These are phyloP conservation scores for Tuber aestivum DNA, from an alignment of 495 filamentous ascomycete genomes.

Conservation along the genomic window DNA sequence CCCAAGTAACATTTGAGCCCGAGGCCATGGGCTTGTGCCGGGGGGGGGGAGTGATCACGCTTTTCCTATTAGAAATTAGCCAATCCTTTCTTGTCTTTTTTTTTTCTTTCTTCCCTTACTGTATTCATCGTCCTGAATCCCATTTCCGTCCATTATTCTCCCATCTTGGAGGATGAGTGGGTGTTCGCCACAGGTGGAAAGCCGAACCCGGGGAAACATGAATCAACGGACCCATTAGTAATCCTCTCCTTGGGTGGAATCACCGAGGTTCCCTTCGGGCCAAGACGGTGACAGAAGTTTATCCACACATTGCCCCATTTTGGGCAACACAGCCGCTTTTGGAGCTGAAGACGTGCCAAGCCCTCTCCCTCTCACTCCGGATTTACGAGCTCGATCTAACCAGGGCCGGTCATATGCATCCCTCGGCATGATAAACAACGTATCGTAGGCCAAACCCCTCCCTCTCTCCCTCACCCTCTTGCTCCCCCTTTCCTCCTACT, in stretches of 20 bases:
- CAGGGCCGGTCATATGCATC: conserved; percentile 17
- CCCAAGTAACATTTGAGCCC: background rate
- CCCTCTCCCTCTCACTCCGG: background rate
- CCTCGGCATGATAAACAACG: conserved; percentile 50
- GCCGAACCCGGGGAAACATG: background rate
- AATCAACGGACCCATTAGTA: background rate
- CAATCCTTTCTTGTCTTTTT: background rate
- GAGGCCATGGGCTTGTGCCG: background rate
- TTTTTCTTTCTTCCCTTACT: background rate
- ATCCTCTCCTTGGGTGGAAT: background rate
- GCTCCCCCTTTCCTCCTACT: conserved; percentile 45
- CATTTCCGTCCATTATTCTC: background rate
- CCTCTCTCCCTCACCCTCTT: conserved; percentile 49
- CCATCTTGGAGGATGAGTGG: background rate
- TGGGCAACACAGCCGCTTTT: background rate
- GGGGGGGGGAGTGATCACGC: background rate
- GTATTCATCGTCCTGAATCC: background rate
- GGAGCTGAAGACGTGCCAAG: background rate
- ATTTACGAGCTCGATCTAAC: background rate
- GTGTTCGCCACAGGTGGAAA: background rate
- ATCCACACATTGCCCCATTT: background rate
- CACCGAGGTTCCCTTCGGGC: background rate
- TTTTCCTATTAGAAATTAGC: background rate
- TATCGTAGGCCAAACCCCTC: conserved; percentile 49
- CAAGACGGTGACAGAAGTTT: background rate